These are phyloP conservation scores for Gautieria morchelliformis DNA, from an alignment of 768 basidiomycete species.

Conservation along the genomic window DNA sequence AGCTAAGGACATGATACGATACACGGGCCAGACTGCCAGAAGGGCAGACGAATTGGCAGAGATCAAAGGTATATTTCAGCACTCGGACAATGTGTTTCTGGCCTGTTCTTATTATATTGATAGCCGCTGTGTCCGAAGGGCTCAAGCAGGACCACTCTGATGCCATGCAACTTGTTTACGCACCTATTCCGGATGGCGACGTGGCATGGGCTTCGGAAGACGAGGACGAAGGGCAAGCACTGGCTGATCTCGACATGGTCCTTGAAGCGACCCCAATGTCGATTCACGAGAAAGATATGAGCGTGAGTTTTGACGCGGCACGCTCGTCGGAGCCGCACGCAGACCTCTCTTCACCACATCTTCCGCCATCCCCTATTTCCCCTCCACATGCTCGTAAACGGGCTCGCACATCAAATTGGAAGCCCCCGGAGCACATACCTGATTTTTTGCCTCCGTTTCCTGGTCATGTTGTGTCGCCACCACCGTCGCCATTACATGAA, in stretches of 20 bases:
- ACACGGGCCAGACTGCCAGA: slow-evolving; percentile 51
- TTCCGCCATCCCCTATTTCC: slow-evolving; percentile 49
- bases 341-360: slow-evolving; percentile 25
- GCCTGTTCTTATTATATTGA: slow-evolving; percentile 14
- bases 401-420: slow-evolving; percentile 45
- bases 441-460: slow-evolving; percentile 65
- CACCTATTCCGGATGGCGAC: slow-evolving; percentile 16
- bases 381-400: slow-evolving; percentile 42
- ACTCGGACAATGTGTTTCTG: slow-evolving; percentile 4
- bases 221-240: slow-evolving; percentile 14
- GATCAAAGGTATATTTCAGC: slow-evolving; percentile 51
- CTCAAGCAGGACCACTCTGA: slow-evolving; percentile 47
- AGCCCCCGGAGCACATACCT: slow-evolving; percentile 55
- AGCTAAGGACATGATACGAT: slow-evolving; percentile 58
- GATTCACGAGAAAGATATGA: slow-evolving; percentile 21
- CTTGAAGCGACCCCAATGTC: background rate
- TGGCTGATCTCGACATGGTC: background rate
- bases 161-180: slow-evolving; percentile 39
- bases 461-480: slow-evolving; percentile 13
- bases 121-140: slow-evolving; percentile 52
- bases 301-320: background rate
- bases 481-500: background rate
- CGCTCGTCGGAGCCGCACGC: background rate
- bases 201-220: slow-evolving; percentile 18
- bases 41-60: slow-evolving; percentile 67